Conservation (phyloP, 2,329 filamentous ascomycete genomes). For the Ceratocystis huliohia region DNA sequence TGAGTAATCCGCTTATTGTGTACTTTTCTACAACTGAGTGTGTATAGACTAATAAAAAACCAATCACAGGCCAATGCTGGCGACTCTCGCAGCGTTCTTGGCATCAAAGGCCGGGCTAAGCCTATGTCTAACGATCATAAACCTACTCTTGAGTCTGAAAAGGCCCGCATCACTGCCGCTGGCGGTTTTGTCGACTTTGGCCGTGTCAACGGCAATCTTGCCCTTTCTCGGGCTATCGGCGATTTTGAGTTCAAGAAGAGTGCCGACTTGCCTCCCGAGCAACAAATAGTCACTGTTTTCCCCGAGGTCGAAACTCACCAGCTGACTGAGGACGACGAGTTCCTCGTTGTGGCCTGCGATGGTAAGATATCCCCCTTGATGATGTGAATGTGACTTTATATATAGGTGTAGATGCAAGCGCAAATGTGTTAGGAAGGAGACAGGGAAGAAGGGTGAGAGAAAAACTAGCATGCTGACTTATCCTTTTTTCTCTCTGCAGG, state of each 20-base stretch:
- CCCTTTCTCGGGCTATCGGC: conserved; percentile 89
- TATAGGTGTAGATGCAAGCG: no score
- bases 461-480: background rate
- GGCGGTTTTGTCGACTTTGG: conserved; percentile 98
- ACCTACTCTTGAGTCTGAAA: conserved; percentile 95
- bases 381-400: background rate
- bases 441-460: background rate
- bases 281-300: conserved; percentile 95
- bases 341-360: conserved; percentile 83
- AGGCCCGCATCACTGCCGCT: conserved; percentile 86
- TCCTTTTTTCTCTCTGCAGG: conserved; percentile 40
- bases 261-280: conserved; percentile 89
- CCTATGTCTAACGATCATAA: conserved; percentile 99
- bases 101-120: conserved; percentile 94
- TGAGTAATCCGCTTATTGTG: conserved; percentile 43
- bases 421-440: background rate
- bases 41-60: background rate
- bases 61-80: conserved; percentile 74
- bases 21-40: background rate
- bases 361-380: conserved; percentile 41
- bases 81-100: conserved; percentile 87
- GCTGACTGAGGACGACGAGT: conserved; percentile 85
- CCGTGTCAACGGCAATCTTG: conserved; percentile 94
- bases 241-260: conserved; percentile 99
- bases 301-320: conserved; percentile 90